A percentile compares a stretch with the other conserved stretches of the same genome.
phyloP scores from a whole-genome alignment of 306 rosid species.

The Spatholobus suberectus region DNA sequence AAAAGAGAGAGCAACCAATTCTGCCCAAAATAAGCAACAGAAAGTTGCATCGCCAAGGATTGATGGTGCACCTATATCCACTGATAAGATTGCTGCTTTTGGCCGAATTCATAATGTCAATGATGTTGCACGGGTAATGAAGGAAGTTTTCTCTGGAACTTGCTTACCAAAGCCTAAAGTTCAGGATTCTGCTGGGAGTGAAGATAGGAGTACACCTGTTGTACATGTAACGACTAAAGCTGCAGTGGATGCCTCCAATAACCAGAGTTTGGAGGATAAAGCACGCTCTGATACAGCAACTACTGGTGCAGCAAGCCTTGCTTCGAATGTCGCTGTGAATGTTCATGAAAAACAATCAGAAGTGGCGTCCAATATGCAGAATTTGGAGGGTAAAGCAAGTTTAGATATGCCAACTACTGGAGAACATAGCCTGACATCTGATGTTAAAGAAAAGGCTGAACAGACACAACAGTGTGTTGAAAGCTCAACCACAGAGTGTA shows the following conservation, averaged over 20 bases:
- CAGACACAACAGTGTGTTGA: constrained; percentile 42
- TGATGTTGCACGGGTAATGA: constrained; percentile 99
- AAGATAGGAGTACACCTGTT: constrained; percentile 52
- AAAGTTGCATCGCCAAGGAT: constrained; percentile 48
- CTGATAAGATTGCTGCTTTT: constrained; percentile 64
- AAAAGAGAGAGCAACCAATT: constrained; percentile 65
- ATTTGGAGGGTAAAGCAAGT: constrained; percentile 36
- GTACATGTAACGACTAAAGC: constrained; percentile 50
- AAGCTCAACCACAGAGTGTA: constrained; percentile 34
- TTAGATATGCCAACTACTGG: constrained; percentile 36
- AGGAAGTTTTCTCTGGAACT: constrained; percentile 95
- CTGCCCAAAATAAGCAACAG: constrained; percentile 66
- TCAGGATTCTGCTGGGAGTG: constrained; percentile 60
- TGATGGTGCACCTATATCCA: constrained; percentile 64
- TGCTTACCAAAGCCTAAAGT: constrained; percentile 69
- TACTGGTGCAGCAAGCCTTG: constrained; percentile 6
- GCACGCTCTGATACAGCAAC: constrained; percentile 28
- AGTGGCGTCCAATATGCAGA: constrained; percentile 32
- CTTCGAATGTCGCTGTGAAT: not conserved
- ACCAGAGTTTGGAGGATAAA: constrained; percentile 36
- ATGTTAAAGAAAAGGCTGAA: constrained; percentile 49
- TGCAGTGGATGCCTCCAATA: constrained; percentile 29
- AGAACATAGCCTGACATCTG: constrained; percentile 17
- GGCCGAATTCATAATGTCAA: constrained; percentile 82
- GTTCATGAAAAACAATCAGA: constrained; percentile 40